Evolutionary conservation across 2,329 filamentous ascomycete genomes (phyloP), one percentile per base, ranked within the genome.

Genomic region (Alternaria sp.): DNA sequence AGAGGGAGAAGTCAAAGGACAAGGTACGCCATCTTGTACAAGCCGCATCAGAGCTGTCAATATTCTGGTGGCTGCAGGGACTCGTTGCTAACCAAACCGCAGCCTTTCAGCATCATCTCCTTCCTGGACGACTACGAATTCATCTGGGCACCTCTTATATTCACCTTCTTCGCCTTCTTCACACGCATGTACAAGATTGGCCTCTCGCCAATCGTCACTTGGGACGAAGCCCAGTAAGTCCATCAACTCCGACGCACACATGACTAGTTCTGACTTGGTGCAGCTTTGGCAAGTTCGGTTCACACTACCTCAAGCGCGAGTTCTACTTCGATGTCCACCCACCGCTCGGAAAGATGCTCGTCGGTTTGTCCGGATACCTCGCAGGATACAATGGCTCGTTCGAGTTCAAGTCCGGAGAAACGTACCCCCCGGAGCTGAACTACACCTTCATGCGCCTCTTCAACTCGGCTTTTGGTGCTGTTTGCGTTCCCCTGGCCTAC

Each of bases 261-360:
- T 25, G 20, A 28, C 40, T 59, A 38, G 20, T 38, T 63, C 74
- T 77, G 49, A 79, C 68, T 18, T n/a, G 28, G 41, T 5, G 60
- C 73, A 93, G 90, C 80, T 96, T 96, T 80, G 92, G 92, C 78
- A 99, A 99, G 84, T 99, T 99, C 81, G 95, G 95, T 67, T 98
- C 94, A 73, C 94, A 99, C 82, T 99, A 99, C 81, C 90, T 99
- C 78, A 97, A 99, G 81, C 92, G 94, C 80, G 95, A 99, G 81
- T 97, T 98, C 85, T 99, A 99, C 86, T 99, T 99, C 83, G 92
- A 97, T 85, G 91, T 96, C 60, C 92, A 97, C 81, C 95, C 95
- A 67, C 95, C 95, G 56, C 89, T 99, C 63, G 95, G 95, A 78
- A 99, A 99, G 85, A 98, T 99, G 89, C 89, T 99, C 58, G 94